These are phyloP conservation scores for Neopestalotiopsis clavispora DNA, from an alignment of 2,329 filamentous ascomycete genomes.

Conservation along the genomic window DNA sequence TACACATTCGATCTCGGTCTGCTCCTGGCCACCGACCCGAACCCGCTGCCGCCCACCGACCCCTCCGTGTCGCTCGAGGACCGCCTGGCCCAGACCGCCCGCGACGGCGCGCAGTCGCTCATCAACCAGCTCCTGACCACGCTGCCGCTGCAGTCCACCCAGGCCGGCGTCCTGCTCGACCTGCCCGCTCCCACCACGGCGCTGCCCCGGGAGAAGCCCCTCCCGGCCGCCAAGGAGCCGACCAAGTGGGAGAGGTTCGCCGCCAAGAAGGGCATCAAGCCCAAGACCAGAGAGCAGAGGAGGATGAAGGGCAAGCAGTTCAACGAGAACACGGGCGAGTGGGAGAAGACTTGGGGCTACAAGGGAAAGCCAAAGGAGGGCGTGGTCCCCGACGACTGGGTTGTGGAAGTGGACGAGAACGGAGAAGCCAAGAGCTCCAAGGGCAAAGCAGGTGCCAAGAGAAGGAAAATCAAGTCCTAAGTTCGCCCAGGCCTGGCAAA, in stretches of 20 bases:
- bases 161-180: slow-evolving; percentile 75
- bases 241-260: slow-evolving; percentile 98
- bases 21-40: slow-evolving; percentile 69
- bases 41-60: slow-evolving; percentile 57
- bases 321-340: slow-evolving; percentile 84
- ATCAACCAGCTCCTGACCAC: slow-evolving; percentile 93
- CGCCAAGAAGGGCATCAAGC: slow-evolving; percentile 94
- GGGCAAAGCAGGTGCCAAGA: slow-evolving; percentile 39
- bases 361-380: slow-evolving; percentile 86
- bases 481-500: not conserved
- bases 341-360: slow-evolving; percentile 95
- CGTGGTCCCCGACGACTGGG: slow-evolving; percentile 73
- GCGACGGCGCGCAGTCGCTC: slow-evolving; percentile 88
- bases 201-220: slow-evolving; percentile 89
- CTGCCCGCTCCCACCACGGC: slow-evolving; percentile 73
- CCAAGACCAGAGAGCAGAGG: slow-evolving; percentile 79
- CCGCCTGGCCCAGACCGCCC: slow-evolving; percentile 74
- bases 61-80: slow-evolving; percentile 60
- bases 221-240: slow-evolving; percentile 79
- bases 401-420: slow-evolving; percentile 88
- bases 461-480: slow-evolving; percentile 19
- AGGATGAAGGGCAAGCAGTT: slow-evolving; percentile 75
- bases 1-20: slow-evolving; percentile 85
- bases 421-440: slow-evolving; percentile 54
- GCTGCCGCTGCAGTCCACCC: slow-evolving; percentile 75